Evolutionary conservation across 805 yeast species (phyloP), one percentile per base, ranked within the genome.

Genomic region (Blastobotrys muscicola): DNA sequence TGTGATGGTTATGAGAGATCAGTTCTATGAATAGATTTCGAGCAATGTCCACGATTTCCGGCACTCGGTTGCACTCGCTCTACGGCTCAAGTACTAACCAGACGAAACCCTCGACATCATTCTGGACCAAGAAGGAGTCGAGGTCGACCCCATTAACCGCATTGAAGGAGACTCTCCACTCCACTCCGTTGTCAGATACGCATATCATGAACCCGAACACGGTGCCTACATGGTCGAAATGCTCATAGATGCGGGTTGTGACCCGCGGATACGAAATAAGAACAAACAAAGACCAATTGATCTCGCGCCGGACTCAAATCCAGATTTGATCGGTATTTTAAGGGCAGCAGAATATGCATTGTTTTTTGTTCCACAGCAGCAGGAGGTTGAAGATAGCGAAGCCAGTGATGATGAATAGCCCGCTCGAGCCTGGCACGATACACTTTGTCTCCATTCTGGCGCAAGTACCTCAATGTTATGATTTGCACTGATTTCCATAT

Each of bases 201-300:
- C 89, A 10, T 68, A 69, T 38, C 79, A 77, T 20, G 95, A 90
- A 57, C 85, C 92, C 0, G 96, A 85, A 47, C 87, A 82, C 61
- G 96, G 95, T 0, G 66, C 71, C 16, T 85, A 80, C 52, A 69
- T 87, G 30, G 76, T 80, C 9, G 94, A 85, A 55, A 82, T 81
- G 59, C 72, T 92, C 49, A 67, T 92, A 34, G 96, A 89, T 55
- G 95, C 94, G 26, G 97, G 98, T 2, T 80, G 92, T 1, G 92
- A 89, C 62, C 85, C 94, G 2, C 69, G 59, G 52, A 53, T 70
- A 60, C 43, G 41, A 50, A 83, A 83, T 57, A 72, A 70, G 32
- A 68, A 70, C 33, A 85, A 85, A 16, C 72, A 80, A 54, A 84
- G 75, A 52, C 94, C 97, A 5, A 70, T 82, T 33, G 86, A 85